Conservation (phyloP, 768 basidiomycete genomes). For the Clitopilus hobsonii region DNA sequence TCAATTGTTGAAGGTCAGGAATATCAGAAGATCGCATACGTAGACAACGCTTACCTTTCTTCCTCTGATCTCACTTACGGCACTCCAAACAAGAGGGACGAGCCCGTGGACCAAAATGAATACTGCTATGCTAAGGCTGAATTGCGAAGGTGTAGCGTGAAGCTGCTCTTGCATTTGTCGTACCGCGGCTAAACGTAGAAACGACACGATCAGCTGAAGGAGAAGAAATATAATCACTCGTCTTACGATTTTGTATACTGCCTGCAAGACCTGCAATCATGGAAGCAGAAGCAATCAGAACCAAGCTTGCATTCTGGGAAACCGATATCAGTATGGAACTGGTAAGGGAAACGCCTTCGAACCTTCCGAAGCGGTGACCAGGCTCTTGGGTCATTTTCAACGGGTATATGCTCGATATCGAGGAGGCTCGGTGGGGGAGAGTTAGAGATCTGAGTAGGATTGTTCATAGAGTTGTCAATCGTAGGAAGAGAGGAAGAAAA, state of each 20-base stretch:
- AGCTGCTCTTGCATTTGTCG: slow-evolving; percentile 54
- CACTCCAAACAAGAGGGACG: slow-evolving; percentile 64
- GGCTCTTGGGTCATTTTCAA: slow-evolving; percentile 55
- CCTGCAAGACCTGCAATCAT: slow-evolving; percentile 54
- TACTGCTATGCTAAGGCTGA: slow-evolving; percentile 65
- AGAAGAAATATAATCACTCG: neutral
- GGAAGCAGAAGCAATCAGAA: slow-evolving; percentile 45
- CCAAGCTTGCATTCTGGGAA: slow-evolving; percentile 36
- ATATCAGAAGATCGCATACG: neutral
- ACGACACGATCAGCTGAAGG: neutral
- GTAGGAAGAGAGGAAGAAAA: neutral
- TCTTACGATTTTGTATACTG: slow-evolving; percentile 64
- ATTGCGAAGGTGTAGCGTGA: slow-evolving; percentile 52
- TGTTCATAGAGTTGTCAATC: neutral
- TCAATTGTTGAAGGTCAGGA: slow-evolving; percentile 13
- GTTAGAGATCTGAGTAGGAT: neutral
- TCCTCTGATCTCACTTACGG: slow-evolving; percentile 71
- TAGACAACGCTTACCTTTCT: slow-evolving; percentile 45
- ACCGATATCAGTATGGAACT: neutral
- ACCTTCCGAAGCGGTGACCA: slow-evolving; percentile 60
- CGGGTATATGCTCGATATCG: slow-evolving; percentile 51
- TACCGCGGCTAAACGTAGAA: slow-evolving; percentile 47
- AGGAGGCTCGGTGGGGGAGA: slow-evolving; percentile 2
- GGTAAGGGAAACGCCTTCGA: neutral
- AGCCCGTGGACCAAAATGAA: slow-evolving; percentile 72